Base-by-base conservation (phyloP, 345 rosid species). In the Brassica nigra region DNA sequence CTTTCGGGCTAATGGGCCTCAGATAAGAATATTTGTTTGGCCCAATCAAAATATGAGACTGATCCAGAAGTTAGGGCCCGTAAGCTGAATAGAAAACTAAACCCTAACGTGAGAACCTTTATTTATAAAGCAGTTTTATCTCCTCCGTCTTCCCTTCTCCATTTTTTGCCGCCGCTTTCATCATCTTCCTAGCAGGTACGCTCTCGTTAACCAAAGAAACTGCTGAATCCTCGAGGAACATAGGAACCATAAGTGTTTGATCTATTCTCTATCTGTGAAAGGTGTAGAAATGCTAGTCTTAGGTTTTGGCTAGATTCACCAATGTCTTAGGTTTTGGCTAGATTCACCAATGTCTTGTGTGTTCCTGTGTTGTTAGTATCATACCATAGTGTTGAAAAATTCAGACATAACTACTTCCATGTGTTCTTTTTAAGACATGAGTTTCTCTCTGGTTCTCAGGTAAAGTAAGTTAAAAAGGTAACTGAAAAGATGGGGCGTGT, bases 401-500 rank as follows among this genome's bases (percentile, higher is more conserved):
- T 2, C 2, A 29, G 31, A 29, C 31, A 29, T 29, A 3, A 29
- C 31, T 29, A 18, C 4, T 29, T 29, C 4, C 1, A 29, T 1
- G 31, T 29, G 33, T 31, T 31, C 33, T 31, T 31, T 4, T 4
- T 31, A 31, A 31, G 33, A 31, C 33, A 31, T 31, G 33, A 31
- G 33, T 31, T 31, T 31, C 33, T 0, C 33, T 31, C 0, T 31
- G 33, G 33, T 31, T 31, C 31, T 29, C 33, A 31, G 33, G 33
- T 31, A 18, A 31, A 2, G 33, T 31, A 31, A 31, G 33, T 31
- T 2, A 18, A 18, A 18, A 18, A 18, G 18, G 18, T 36, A 57
- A 12, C 37, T 66, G 2, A 58, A 58, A 81, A 71, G 69, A 92
- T 92, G 96, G 97, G 97, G 42, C 95, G 96, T 70, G 97, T 92